These are phyloP conservation scores for Phytophthora macrochlamydospora DNA, from an alignment of 352 stramenopile genomes.

Conservation along the genomic window DNA sequence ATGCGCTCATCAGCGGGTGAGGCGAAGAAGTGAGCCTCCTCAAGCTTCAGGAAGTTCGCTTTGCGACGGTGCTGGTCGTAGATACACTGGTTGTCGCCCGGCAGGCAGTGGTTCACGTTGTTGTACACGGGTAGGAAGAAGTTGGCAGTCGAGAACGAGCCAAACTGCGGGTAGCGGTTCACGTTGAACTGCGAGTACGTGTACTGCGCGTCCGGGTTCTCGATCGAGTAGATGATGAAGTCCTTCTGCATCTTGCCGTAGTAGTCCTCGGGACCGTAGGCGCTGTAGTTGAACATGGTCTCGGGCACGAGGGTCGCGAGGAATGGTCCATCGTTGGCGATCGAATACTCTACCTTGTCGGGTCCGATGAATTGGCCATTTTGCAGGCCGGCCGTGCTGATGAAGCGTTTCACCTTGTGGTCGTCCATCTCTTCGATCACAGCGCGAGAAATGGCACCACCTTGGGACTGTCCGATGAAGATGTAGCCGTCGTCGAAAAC, in stretches of 20 bases:
- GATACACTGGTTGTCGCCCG: constrained; percentile 11
- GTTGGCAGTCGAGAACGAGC: constrained; percentile 29
- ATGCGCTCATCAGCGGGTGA: constrained; percentile 37
- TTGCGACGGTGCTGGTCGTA: constrained; percentile 37
- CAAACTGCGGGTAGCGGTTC: constrained; percentile 29
- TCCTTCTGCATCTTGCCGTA: constrained; percentile 46
- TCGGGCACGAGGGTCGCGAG: constrained; percentile 19
- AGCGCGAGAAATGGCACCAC: constrained; percentile 35
- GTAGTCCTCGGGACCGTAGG: constrained; percentile 21
- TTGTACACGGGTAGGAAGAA: constrained; percentile 43
- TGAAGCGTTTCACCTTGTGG: constrained; percentile 46
- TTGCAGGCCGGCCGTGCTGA: constrained; percentile 44
- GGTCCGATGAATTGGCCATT: constrained; percentile 61
- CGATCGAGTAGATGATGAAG: constrained; percentile 35
- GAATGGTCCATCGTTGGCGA: constrained; percentile 2
- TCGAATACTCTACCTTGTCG: constrained; percentile 29
- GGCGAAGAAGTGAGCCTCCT: constrained; percentile 45
- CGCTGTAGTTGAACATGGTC: constrained; percentile 29
- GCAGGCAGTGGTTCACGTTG: constrained; percentile 25
- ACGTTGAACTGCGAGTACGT: constrained; percentile 41
- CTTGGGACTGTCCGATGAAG: constrained; percentile 49
- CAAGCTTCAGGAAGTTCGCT: constrained; percentile 42
- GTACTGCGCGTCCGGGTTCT: constrained; percentile 32
- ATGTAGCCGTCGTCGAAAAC: constrained; percentile 48
- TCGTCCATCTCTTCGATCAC: constrained; percentile 61